Base-by-base conservation (phyloP, 768 basidiomycete species). In the Trametes maxima region DNA sequence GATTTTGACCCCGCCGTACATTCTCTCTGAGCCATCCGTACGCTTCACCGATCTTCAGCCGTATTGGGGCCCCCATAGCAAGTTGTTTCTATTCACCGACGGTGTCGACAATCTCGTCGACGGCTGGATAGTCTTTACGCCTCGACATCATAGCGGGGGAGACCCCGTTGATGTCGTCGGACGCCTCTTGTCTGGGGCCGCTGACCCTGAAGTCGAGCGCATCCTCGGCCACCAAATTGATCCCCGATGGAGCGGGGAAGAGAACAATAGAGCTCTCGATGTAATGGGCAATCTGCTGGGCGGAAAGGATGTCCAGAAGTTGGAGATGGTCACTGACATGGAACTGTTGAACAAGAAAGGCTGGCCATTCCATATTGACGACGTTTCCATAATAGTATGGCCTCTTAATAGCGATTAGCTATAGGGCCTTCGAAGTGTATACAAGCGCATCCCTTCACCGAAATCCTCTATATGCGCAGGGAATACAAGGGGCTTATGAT, bases 101-200 rank as follows among this genome's bases (percentile, higher is more conserved):
- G 59, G 59, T 25, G 59, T 61, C 25, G 59, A 61, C 40, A 22
- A 44, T 17, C 46, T 61, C 17, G 59, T 61, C 24, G 59, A 61
- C 16, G 59, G 59, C 5, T 47, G 19, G 16, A 7, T 49, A 4
- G 45, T 61, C 19, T 55, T 55, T 43, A 53, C 14, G n/a, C 47
- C 53, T 2, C 12, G 21, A n/a, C 24, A 35, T 12, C 45, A 42
- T 21, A 50, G 59, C 39, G 42, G 28, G n/a, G 59, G 47, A 4
- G 54, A 61, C 39, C 53, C 53, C 6, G 16, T 53, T 17, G 39
- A 54, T 10, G 46, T 61, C 19, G 53, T 61, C 39, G 19, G 39
- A 7, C 21, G 39, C n/a, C 47, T 61, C 12, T 47, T 61, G 7
- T n/a, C 45, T 17, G 53, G 50, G 16, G 22, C 48, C 16, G n/a